These are phyloP conservation scores for Aureobasidium sp. DNA, from an alignment of 2,329 filamentous ascomycete species.

Conservation along the genomic window DNA sequence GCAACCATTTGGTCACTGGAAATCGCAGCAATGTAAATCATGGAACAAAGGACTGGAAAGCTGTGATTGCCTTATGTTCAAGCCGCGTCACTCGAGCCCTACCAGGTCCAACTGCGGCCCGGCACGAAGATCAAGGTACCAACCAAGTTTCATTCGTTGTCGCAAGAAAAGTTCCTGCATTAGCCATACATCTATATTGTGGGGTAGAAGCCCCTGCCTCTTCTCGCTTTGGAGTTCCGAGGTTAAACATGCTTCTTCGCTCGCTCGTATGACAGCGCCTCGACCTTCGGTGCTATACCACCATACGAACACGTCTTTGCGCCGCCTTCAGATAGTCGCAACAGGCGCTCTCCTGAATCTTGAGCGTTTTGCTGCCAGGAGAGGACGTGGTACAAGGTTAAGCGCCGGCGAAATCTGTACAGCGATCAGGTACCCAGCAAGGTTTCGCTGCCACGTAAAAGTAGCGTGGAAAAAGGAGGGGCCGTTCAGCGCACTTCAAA, in stretches of 20 bases:
- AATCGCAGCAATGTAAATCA: slow-evolving; percentile 10
- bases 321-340: not conserved
- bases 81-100: not conserved
- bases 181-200: slow-evolving; percentile 10
- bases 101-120: slow-evolving; percentile 7
- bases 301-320: not conserved
- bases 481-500: not conserved
- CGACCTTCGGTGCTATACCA: not conserved
- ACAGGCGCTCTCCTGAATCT: slow-evolving; percentile 10
- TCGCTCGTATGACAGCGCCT: slow-evolving; percentile 7
- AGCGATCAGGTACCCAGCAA: not conserved
- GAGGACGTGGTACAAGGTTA: slow-evolving; percentile 11
- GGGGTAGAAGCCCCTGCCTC: slow-evolving; percentile 13
- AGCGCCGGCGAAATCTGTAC: slow-evolving; percentile 9
- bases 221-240: slow-evolving; percentile 6
- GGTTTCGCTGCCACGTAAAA: slow-evolving; percentile 1
- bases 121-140: slow-evolving; percentile 15
- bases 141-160: slow-evolving; percentile 11
- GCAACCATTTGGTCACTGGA: slow-evolving; percentile 1
- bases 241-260: slow-evolving; percentile 1
- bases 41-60: slow-evolving; percentile 9
- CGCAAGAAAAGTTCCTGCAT: slow-evolving; percentile 13
- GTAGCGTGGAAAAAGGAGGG: slow-evolving; percentile 11
- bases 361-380: not conserved
- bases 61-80: slow-evolving; percentile 6